Conservation (phyloP, 1,284 basidiomycete species). For the Puccinia coronata region DNA sequence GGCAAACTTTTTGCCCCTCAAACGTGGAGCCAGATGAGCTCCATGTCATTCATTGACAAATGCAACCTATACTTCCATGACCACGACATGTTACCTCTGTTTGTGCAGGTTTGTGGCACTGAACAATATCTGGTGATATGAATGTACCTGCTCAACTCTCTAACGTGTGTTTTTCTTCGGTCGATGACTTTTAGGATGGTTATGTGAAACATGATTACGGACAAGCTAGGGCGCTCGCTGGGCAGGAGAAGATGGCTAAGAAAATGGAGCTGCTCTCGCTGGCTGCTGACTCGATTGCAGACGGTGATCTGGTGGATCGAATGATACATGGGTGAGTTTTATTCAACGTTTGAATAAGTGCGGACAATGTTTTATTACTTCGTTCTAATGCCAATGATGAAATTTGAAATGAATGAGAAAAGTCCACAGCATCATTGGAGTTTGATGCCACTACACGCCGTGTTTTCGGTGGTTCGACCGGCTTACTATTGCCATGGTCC, state of each 20-base stretch:
- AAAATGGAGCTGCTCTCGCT: slow-evolving; percentile 73
- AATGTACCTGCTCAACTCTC: neutral
- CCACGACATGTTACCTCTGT: slow-evolving; percentile 86
- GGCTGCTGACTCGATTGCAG: slow-evolving; percentile 87
- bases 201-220: slow-evolving; percentile 81
- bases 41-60: slow-evolving; percentile 83
- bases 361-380: neutral
- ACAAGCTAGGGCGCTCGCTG: slow-evolving; percentile 63
- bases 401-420: neutral
- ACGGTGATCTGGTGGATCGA: slow-evolving; percentile 89
- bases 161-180: neutral
- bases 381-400: no score
- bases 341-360: slow-evolving; percentile 35
- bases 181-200: slow-evolving; percentile 69
- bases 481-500: slow-evolving; percentile 76
- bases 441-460: slow-evolving; percentile 88
- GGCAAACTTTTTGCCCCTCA: slow-evolving; percentile 84
- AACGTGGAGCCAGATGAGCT: slow-evolving; percentile 77
- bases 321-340: slow-evolving; percentile 87
- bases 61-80: slow-evolving; percentile 97
- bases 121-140: neutral
- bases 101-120: slow-evolving; percentile 72
- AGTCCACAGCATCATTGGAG: slow-evolving; percentile 95
- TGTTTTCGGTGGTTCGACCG: slow-evolving; percentile 82
- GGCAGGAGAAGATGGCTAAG: slow-evolving; percentile 69